Evolutionary conservation across 345 rosid genomes (phyloP).

Genomic region (Eucalyptus pauciflora): DNA sequence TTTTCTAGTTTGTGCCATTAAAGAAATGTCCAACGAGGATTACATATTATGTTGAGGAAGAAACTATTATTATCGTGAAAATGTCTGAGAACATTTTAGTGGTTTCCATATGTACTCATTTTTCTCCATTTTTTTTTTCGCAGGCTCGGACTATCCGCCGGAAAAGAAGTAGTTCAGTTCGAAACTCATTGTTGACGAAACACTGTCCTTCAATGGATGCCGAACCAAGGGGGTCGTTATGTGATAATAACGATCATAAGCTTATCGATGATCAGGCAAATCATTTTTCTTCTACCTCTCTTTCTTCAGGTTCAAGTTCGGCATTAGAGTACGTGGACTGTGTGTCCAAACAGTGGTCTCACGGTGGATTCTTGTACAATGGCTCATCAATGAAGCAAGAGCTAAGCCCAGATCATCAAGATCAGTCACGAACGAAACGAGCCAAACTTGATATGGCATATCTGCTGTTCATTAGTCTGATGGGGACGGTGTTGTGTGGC

Average conservation of each 20-base stretch:
- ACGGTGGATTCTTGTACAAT: background rate
- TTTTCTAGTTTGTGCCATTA: background rate
- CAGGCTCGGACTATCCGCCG: background rate
- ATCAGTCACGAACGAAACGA: background rate
- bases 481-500: conserved; percentile 24
- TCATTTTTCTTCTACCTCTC: background rate
- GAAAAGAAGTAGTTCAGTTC: background rate
- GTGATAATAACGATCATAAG: background rate
- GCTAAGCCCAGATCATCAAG: background rate
- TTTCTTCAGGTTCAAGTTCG: background rate
- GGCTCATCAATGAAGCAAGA: background rate
- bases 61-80: background rate
- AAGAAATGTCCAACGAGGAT: background rate
- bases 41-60: background rate
- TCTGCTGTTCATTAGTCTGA: background rate
- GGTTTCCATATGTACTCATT: background rate
- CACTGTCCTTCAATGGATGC: background rate
- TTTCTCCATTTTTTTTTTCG: background rate
- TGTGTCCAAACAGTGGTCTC: background rate
- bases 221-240: background rate
- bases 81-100: background rate
- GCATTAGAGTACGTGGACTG: background rate
- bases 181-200: background rate
- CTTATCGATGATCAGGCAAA: background rate
- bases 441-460: background rate